Base-by-base conservation (phyloP, 495 filamentous ascomycete species). In the Filosporella fistucella region DNA sequence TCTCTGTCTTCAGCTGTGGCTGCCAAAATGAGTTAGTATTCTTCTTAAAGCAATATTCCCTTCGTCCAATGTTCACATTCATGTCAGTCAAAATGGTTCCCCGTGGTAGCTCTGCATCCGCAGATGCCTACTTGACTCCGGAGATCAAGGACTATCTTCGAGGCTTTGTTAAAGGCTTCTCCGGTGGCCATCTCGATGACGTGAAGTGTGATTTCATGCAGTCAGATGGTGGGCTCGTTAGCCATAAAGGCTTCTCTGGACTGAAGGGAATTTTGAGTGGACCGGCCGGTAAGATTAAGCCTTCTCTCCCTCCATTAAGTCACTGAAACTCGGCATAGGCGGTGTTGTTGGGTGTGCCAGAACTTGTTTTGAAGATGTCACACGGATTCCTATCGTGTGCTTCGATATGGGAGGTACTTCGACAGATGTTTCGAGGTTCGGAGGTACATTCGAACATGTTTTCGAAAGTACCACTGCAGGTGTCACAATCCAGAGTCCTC, bases 401-500 rank as follows among this genome's bases (percentile, higher is more conserved):
- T 96, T 97, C 53, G 91, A 96, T 55, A 97, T 97, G 91, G 82
- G 32, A 1, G n/a, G n/a, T n/a, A n/a, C 91, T 6, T 91, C 85
- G 30, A 97, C 91, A 0, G 91, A 97, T 60, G 91, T 96, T 7
- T 94, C 88, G 24, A 71, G 91, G 20, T 96, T 91, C 56, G 91
- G 91, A 30, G 91, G 91, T 12, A 77, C 90, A 36, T 89, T 95
- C 58, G 91, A 96, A 47, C 91, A 97, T 62, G 93, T 96, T 0
- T 96, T 97, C 48, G 91, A 95, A 60, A 96, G 91, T 2, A 96
- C 91, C 0, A 94, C 94, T 0, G 93, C 91, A 1, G 91, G 93
- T n/a, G 88, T 97, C 6, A 88, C 89, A 0, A 94, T 96, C 28
- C 91, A 96, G 55, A 89, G 84, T 0, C 91, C 91, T 0, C 91